phyloP scores from a whole-genome alignment of 345 rosid genomes.

The Syzygium grande region DNA sequence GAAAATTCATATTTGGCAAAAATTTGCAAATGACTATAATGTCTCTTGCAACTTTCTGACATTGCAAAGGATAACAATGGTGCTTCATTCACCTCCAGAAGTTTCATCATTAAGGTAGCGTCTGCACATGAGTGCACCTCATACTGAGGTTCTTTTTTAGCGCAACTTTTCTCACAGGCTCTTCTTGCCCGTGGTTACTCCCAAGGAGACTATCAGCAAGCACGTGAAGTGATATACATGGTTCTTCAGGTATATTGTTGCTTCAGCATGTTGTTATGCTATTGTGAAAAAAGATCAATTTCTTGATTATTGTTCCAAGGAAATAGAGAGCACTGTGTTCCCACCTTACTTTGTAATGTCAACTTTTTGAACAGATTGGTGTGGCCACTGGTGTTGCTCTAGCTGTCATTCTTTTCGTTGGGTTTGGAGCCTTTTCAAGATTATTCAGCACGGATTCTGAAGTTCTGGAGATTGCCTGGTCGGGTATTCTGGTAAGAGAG shows the following conservation, averaged over 20 bases:
- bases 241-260: conserved; percentile 47
- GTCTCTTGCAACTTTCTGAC: background rate
- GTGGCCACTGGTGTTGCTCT: conserved; percentile 62
- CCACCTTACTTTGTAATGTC: background rate
- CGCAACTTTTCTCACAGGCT: conserved; percentile 40
- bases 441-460: conserved; percentile 71
- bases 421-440: conserved; percentile 64
- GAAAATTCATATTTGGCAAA: background rate
- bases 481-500: conserved; percentile 68
- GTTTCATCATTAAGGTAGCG: background rate
- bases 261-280: background rate
- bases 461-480: conserved; percentile 67
- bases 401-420: conserved; percentile 55
- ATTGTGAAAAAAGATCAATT: background rate
- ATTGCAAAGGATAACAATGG: background rate
- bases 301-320: background rate
- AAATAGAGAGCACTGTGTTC: background rate
- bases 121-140: background rate
- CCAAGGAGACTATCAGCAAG: conserved; percentile 62
- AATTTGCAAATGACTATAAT: background rate
- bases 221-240: conserved; percentile 52
- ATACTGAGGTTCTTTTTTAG: background rate
- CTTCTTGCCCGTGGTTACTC: conserved; percentile 74
- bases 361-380: conserved; percentile 55
- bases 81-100: background rate